phyloP scores from a whole-genome alignment of 768 basidiomycete genomes.

The Tylopilus subfusipes region DNA sequence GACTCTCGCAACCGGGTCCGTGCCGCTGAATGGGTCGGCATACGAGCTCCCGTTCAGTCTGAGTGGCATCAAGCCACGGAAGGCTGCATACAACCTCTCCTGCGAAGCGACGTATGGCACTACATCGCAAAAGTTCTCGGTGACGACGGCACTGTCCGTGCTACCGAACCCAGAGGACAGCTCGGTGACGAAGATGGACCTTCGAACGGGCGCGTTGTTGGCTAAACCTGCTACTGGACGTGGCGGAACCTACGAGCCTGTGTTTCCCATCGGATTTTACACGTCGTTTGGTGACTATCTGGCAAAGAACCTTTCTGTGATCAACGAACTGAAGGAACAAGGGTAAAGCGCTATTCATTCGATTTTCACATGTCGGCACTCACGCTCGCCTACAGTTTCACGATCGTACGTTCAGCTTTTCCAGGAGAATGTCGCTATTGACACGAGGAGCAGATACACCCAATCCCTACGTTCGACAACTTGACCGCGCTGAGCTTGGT shows the following conservation, averaged over 20 bases:
- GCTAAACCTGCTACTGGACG: slow-evolving; percentile 50
- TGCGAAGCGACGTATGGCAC: slow-evolving; percentile 29
- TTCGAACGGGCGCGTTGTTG: slow-evolving; percentile 53
- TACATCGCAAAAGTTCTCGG: slow-evolving; percentile 43
- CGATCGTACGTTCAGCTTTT: slow-evolving; percentile 31
- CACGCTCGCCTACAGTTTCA: slow-evolving; percentile 8
- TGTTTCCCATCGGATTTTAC: slow-evolving; percentile 46
- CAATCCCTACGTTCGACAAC: slow-evolving; percentile 63
- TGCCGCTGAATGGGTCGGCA: slow-evolving; percentile 51
- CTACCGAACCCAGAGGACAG: slow-evolving; percentile 49
- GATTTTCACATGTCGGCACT: neutral
- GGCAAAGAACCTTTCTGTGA: slow-evolving; percentile 19
- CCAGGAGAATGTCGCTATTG: neutral
- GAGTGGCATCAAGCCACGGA: slow-evolving; percentile 41
- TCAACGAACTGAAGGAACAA: slow-evolving; percentile 33
- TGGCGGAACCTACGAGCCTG: slow-evolving; percentile 46
- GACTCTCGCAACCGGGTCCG: slow-evolving; percentile 29
- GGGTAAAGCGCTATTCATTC: slow-evolving; percentile 17
- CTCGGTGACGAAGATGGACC: slow-evolving; percentile 62
- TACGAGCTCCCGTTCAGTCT: slow-evolving; percentile 50
- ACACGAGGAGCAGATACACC: slow-evolving; percentile 50
- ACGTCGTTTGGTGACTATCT: slow-evolving; percentile 40
- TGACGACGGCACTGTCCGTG: slow-evolving; percentile 44
- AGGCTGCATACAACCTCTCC: slow-evolving; percentile 27
- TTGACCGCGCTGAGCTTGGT: slow-evolving; percentile 54